Conservation (phyloP, 176 grass and related monocot species). For the Triticum monococcum region DNA sequence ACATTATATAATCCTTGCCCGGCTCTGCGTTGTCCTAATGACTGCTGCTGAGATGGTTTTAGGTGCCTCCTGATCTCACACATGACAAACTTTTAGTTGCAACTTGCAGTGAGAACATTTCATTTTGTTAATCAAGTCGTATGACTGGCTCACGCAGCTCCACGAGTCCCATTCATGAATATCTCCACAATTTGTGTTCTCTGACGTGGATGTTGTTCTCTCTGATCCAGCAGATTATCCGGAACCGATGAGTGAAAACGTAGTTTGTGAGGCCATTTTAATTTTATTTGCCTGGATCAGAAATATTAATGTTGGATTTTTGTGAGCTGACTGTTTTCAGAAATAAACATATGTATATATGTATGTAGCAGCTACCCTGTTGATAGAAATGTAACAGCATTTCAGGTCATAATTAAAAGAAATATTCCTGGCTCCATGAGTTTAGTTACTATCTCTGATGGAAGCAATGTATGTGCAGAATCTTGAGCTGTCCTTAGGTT, state of each 20-base stretch:
- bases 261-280: conserved; percentile 9
- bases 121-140: conserved; percentile 26
- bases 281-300: neutral
- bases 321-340: neutral
- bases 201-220: conserved; percentile 13
- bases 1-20: conserved; percentile 11
- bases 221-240: neutral
- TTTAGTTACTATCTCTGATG: conserved; percentile 31
- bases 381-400: neutral
- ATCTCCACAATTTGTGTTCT: conserved; percentile 26
- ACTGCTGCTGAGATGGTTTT: conserved; percentile 42
- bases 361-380: neutral
- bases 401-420: neutral
- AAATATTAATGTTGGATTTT: neutral
- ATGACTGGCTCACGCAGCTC: conserved; percentile 28
- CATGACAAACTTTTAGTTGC: conserved; percentile 33
- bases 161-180: conserved; percentile 39
- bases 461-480: conserved; percentile 11
- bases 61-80: conserved; percentile 37
- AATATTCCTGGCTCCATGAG: neutral
- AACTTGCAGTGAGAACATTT: conserved; percentile 37
- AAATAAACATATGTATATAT: neutral
- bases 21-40: conserved; percentile 41
- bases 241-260: neutral
- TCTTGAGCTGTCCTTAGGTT: conserved; percentile 7